Conservation (phyloP, 2,329 filamentous ascomycete genomes). For the Stagonosporopsis cucurbitacearum region DNA sequence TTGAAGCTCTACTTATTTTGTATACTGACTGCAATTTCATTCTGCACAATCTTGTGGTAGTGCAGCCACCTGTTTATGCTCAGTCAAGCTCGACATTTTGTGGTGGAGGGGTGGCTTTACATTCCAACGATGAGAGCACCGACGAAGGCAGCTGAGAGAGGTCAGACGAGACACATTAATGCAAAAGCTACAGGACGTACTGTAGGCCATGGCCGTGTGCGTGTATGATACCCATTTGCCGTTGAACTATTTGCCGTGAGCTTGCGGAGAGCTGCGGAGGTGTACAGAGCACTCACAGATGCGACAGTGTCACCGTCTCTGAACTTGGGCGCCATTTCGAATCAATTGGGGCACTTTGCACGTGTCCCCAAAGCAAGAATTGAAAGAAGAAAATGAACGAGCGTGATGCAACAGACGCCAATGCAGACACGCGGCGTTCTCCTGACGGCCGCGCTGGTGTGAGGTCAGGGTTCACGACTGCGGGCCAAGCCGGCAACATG, state of each 20-base stretch:
- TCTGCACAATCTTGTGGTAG: slow-evolving; percentile 96
- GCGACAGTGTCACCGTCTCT: slow-evolving; percentile 69
- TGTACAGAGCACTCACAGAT: slow-evolving; percentile 54
- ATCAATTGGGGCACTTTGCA: slow-evolving; percentile 9
- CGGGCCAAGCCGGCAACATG: slow-evolving; percentile 31
- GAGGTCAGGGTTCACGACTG: slow-evolving; percentile 27
- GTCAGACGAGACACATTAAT: slow-evolving; percentile 17
- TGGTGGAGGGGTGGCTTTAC: slow-evolving; percentile 32
- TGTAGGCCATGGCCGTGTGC: slow-evolving; percentile 84
- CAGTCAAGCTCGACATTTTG: slow-evolving; percentile 23
- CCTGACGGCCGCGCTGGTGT: slow-evolving; percentile 33
- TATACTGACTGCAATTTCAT: slow-evolving; percentile 77
- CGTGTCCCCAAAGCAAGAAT: slow-evolving; percentile 8
- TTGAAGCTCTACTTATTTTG: neutral
- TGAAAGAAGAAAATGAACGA: slow-evolving; percentile 37
- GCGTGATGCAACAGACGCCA: slow-evolving; percentile 20
- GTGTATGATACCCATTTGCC: slow-evolving; percentile 90
- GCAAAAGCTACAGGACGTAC: slow-evolving; percentile 50
- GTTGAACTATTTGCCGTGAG: slow-evolving; percentile 64
- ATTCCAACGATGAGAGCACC: slow-evolving; percentile 82
- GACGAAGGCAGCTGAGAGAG: slow-evolving; percentile 73
- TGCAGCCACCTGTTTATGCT: slow-evolving; percentile 69
- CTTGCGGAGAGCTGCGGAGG: slow-evolving; percentile 30
- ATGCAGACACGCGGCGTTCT: slow-evolving; percentile 29
- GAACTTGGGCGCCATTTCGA: slow-evolving; percentile 64